Base-by-base conservation (phyloP, 768 basidiomycete genomes). In the Boletus pseudo-olivaceus region DNA sequence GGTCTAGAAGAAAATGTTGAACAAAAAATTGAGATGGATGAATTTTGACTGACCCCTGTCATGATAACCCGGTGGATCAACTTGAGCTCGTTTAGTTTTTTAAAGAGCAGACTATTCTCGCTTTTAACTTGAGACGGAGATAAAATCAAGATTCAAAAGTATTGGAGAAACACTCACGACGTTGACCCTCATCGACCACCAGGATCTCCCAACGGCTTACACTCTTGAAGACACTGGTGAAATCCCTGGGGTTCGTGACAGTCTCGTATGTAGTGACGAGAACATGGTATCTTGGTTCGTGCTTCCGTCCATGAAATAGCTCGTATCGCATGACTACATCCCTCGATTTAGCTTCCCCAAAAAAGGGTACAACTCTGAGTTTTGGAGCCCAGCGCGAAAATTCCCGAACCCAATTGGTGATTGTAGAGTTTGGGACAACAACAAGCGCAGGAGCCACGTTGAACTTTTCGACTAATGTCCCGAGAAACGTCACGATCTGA, bases 351-450 rank as follows among this genome's bases (percentile, higher is more conserved):
- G 82, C 80, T 62, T 89, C 90, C n/a, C 91, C 90, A 60, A 85
- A 84, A 69, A 86, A 96, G 0, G 93, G 90, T 23, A 94, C 91
- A 41, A 90, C 93, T 29, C 85, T 77, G 34, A 88, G 73, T 35
- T 74, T 71, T 14, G 85, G 85, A 1, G 83, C 84, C 75, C 80
- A 81, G 55, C 87, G 82, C 62, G 90, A 87, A 59, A 98, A 93
- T 67, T 99, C 97, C 33, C 97, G 80, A 14, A 96, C 82, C 96
- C 95, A 97, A 61, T 93, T 97, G 6, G 87, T 87, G 58, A 98
- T 88, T 0, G 95, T 97, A 12, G 94, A 96, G 66, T 99, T 97
- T 1, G 97, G 97, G 6, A 98, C 97, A 5, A 97, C 86, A 11
- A 99, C 85, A 14, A 99, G 80, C 35, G 84, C 85, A 4, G 97